Base-by-base conservation (phyloP, 176 grass and related monocot species). In the Puccinellia tenuiflora region DNA sequence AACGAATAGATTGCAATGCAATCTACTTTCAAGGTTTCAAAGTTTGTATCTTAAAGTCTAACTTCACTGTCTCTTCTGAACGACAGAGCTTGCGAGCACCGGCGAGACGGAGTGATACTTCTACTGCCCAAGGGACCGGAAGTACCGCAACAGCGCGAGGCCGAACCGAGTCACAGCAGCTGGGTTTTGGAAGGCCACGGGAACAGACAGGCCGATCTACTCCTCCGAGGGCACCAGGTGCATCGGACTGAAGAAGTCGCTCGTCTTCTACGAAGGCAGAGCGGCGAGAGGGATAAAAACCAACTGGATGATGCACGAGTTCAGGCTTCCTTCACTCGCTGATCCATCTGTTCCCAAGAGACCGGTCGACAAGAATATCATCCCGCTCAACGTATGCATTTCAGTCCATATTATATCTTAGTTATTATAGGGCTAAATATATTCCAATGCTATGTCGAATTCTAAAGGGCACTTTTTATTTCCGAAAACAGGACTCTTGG, bases 281-380 rank as follows among this genome's bases (percentile, higher is more conserved):
- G 97, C 97, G 0, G 97, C 91, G 1, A 96, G 92, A 83, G 97
- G 91, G 38, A 42, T 88, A 50, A 99, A 99, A 82, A 99, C 97
- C 0, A 93, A 99, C 39, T 99, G 97, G 93, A 99, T 99, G 97
- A 99, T 99, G 97, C 97, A 99, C 3, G 97, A 99, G 76, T 99
- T 99, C 59, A 93, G 93, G 74, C 91, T 99, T 28, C 93, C 97
- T 79, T 90, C 97, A 0, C 84, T 89, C 38, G 43, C 79, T 0
- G 91, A 94, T 68, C 81, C 93, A 0, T 85, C 85, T 18, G 72
- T 88, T 75, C 89, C 79, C 6, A 96, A 89, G 72, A 85, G 82
- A 30, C 78, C 81, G 1, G 81, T 91, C 0, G 91, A 93, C 61
- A 98, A 92, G 70, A 92, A 82, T 68, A 99, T 96, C 73, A 99